Conservation (phyloP, 2,329 filamentous ascomycete genomes). For the Aspergillus pseudonomiae region DNA sequence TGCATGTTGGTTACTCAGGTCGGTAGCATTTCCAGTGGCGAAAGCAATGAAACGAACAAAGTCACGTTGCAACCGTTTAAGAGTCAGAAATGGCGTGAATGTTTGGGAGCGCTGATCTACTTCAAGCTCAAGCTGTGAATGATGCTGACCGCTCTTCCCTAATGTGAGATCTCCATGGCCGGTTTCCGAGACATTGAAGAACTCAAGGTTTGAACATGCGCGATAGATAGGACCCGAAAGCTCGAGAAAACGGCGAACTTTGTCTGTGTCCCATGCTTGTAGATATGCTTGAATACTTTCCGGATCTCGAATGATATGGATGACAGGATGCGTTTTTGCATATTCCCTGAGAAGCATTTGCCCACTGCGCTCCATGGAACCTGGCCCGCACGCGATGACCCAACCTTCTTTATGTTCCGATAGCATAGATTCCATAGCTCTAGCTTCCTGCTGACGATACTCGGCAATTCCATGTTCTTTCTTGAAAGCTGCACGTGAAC, state of each 20-base stretch:
- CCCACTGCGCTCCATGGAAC: conserved; percentile 67
- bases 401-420: conserved; percentile 61
- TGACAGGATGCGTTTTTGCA: conserved; percentile 66
- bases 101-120: conserved; percentile 43
- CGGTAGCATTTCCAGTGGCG: conserved; percentile 48
- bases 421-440: conserved; percentile 64
- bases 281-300: conserved; percentile 67
- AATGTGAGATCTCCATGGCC: conserved; percentile 28
- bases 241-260: conserved; percentile 62
- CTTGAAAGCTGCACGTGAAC: conserved; percentile 65
- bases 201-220: conserved; percentile 72
- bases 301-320: conserved; percentile 69
- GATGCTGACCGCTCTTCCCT: conserved; percentile 26
- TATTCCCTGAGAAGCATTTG: conserved; percentile 65
- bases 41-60: conserved; percentile 70
- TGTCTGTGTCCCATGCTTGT: conserved; percentile 57
- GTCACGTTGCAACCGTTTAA: conserved; percentile 70
- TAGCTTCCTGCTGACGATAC: conserved; percentile 66
- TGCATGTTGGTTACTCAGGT: conserved; percentile 36
- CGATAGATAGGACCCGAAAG: conserved; percentile 57
- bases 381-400: conserved; percentile 72
- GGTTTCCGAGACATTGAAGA: conserved; percentile 71
- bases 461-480: conserved; percentile 63
- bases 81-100: conserved; percentile 63
- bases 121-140: conserved; percentile 32